phyloP scores from a whole-genome alignment of 1,284 basidiomycete genomes.

The Ganoderma resinaceum region DNA sequence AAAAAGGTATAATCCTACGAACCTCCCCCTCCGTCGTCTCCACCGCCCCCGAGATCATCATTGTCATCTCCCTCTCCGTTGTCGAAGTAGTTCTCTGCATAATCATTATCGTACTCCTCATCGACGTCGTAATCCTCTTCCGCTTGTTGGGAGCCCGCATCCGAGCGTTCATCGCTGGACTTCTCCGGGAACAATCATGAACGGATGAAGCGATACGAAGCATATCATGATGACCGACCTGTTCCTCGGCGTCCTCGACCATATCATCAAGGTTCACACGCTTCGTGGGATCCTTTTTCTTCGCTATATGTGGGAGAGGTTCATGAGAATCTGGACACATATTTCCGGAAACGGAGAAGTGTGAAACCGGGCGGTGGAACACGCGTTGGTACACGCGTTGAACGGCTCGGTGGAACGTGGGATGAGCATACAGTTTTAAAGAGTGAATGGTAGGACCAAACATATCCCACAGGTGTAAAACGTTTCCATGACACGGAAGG shows the following conservation, averaged over 20 bases:
- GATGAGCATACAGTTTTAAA: neutral
- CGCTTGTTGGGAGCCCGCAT: conserved; percentile 63
- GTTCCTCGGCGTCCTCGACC: conserved; percentile 68
- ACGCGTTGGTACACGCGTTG: conserved; percentile 1
- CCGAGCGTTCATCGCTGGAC: conserved; percentile 69
- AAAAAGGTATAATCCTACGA: conserved; percentile 13
- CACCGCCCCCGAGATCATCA: conserved; percentile 76
- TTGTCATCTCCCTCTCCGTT: conserved; percentile 82
- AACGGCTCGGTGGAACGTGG: neutral
- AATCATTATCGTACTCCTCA: conserved; percentile 86
- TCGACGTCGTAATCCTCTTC: conserved; percentile 84
- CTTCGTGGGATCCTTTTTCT: conserved; percentile 47
- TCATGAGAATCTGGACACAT: neutral
- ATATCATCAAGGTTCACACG: conserved; percentile 70
- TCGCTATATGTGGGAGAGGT: conserved; percentile 35
- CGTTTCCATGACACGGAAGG: neutral
- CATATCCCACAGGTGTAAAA: neutral
- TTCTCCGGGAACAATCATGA: conserved; percentile 55
- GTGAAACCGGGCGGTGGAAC: neutral
- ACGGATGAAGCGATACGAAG: conserved; percentile 8
- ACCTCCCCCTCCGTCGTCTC: conserved; percentile 66
- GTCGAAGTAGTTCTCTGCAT: conserved; percentile 87
- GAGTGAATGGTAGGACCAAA: too few relatives aligned
- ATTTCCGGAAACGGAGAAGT: neutral
- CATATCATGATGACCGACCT: conserved; percentile 45